phyloP scores from a whole-genome alignment of 495 filamentous ascomycete genomes.

The Haplographium delicatum region DNA sequence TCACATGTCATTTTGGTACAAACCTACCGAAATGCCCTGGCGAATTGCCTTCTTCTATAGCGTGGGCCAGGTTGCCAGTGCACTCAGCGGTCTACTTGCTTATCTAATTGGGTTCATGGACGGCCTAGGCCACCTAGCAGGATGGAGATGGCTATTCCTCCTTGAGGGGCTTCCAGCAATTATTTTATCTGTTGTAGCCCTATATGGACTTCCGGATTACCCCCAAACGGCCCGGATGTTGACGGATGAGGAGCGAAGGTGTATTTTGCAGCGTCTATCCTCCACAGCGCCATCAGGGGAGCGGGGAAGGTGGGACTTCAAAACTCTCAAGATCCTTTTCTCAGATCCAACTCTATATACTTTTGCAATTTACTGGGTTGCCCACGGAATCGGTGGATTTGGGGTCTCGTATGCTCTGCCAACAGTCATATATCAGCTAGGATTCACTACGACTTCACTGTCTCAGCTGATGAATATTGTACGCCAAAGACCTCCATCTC shows the following conservation, averaged over 20 bases:
- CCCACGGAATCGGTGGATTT: constrained; percentile 41
- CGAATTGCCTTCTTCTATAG: constrained; percentile 58
- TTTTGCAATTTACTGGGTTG: constrained; percentile 35
- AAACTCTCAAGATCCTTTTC: constrained; percentile 26
- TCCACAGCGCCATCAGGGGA: background rate
- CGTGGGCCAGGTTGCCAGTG: constrained; percentile 47
- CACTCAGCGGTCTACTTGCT: constrained; percentile 43
- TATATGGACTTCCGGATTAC: constrained; percentile 38
- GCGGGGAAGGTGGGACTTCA: constrained; percentile 26
- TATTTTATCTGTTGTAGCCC: constrained; percentile 29
- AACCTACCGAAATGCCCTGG: constrained; percentile 63
- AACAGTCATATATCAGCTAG: constrained; percentile 40
- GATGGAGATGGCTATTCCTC: constrained; percentile 42
- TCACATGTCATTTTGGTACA: constrained; percentile 57
- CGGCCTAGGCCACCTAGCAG: constrained; percentile 41
- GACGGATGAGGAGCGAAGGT: constrained; percentile 32
- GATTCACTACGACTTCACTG: constrained; percentile 34
- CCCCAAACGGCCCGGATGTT: constrained; percentile 37
- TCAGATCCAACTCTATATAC: constrained; percentile 34
- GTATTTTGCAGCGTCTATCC: constrained; percentile 23
- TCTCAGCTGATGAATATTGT: constrained; percentile 42
- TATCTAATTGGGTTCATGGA: constrained; percentile 52
- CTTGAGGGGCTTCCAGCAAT: constrained; percentile 41
- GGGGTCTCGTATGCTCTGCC: constrained; percentile 36
- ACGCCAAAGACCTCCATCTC: constrained; percentile 9